Conservation (phyloP, 345 rosid species). For the Orychophragmus violaceus region DNA sequence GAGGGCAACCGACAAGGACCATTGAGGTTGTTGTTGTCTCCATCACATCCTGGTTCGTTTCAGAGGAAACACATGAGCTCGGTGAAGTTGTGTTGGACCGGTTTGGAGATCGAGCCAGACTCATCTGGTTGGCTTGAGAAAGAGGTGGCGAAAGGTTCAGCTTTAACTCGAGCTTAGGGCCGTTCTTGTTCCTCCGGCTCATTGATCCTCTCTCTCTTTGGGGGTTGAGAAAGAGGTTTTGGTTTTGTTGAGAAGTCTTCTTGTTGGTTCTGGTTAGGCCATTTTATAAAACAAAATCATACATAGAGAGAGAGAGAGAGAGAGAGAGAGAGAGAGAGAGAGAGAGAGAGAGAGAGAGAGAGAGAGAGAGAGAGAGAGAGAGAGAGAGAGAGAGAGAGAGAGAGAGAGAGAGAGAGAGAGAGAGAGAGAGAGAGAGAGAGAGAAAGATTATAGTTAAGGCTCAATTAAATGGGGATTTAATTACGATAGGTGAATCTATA, state of each 20-base stretch:
- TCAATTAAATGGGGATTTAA: not conserved
- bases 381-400: conserved; percentile 16
- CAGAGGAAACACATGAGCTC: conserved; percentile 86
- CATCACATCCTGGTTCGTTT: conserved; percentile 52
- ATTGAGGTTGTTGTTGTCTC: conserved; percentile 54
- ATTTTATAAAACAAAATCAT: conserved; percentile 32
- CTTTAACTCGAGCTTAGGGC: conserved; percentile 73
- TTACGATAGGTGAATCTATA: not conserved
- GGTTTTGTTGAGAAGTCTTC: conserved; percentile 9
- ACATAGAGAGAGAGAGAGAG: conserved; percentile 12
- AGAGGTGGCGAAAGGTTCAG: conserved; percentile 82
- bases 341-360: conserved; percentile 9
- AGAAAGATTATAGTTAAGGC: not conserved
- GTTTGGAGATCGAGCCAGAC: conserved; percentile 47
- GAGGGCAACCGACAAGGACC: conserved; percentile 87
- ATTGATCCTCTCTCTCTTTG: conserved; percentile 26
- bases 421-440: conserved; percentile 18
- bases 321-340: conserved; percentile 7
- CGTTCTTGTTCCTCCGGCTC: conserved; percentile 50
- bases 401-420: conserved; percentile 15
- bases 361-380: conserved; percentile 16
- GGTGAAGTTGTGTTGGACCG: conserved; percentile 71
- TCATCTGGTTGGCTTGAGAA: conserved; percentile 30
- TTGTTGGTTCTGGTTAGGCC: conserved; percentile 33
- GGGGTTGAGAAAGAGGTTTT: conserved; percentile 9